Conservation (phyloP, 1,284 basidiomycete species). For the Malassezia sympodialis region DNA sequence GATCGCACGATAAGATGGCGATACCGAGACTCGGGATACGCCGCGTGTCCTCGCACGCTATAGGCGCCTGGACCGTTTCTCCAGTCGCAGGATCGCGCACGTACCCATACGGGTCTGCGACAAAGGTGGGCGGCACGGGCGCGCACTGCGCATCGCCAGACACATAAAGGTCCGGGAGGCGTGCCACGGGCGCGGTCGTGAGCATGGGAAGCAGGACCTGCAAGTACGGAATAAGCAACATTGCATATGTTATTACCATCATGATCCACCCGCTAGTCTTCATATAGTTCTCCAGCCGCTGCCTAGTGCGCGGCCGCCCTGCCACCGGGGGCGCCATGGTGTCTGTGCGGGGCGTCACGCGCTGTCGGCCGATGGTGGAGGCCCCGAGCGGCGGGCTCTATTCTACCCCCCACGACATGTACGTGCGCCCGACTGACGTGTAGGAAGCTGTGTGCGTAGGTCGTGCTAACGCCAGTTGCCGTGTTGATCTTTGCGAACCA, state of each 20-base stretch:
- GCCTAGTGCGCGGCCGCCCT: neutral
- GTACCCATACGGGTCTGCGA: slow-evolving; percentile 3
- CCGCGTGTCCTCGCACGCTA: slow-evolving; percentile 16
- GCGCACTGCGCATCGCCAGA: neutral
- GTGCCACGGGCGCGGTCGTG: neutral
- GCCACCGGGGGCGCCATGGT: neutral
- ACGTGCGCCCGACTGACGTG: slow-evolving; percentile 2
- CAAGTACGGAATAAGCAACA: neutral
- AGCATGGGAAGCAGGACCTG: neutral
- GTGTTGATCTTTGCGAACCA: slow-evolving; percentile 42
- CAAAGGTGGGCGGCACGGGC: neutral
- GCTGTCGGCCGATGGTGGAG: neutral
- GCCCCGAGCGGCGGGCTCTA: neutral
- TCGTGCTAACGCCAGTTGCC: slow-evolving; percentile 16
- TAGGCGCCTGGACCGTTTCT: neutral
- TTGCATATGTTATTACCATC: neutral
- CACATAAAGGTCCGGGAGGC: slow-evolving; percentile 5
- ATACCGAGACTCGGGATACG: neutral
- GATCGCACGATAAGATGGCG: slow-evolving; percentile 18
- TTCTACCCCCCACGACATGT: neutral
- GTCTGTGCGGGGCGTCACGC: neutral
- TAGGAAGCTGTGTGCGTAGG: slow-evolving; percentile 18
- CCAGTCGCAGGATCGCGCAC: neutral
- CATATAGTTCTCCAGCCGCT: neutral
- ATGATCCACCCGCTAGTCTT: neutral